phyloP scores from a whole-genome alignment of 352 stramenopile species.

The Phytopythium boreale region DNA sequence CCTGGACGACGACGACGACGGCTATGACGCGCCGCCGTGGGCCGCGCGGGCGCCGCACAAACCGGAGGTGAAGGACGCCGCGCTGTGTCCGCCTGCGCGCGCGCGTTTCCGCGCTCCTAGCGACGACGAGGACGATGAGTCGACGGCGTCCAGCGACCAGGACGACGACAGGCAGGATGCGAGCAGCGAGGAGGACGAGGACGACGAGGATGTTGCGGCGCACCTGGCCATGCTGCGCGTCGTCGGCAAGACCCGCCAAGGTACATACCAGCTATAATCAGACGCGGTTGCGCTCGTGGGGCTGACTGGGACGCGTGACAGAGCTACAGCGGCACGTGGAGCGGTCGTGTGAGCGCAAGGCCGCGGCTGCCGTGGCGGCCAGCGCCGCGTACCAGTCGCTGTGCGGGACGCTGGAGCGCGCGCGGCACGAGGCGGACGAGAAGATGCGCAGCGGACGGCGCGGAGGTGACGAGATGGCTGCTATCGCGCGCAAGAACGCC shows the following conservation, averaged over 20 bases:
- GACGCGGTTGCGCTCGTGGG: not conserved
- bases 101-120: constrained; percentile 50
- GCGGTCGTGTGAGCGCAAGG: constrained; percentile 56
- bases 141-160: constrained; percentile 46
- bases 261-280: constrained; percentile 2
- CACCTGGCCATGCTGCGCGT: constrained; percentile 22
- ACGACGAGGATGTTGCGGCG: constrained; percentile 11
- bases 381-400: constrained; percentile 57
- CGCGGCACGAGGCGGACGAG: constrained; percentile 46
- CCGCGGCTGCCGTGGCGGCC: constrained; percentile 44
- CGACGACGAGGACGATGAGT: constrained; percentile 29
- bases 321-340: constrained; percentile 67
- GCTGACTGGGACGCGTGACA: constrained; percentile 1
- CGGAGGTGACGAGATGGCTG: constrained; percentile 16
- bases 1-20: constrained; percentile 24
- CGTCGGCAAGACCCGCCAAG: constrained; percentile 32
- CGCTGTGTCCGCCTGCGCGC: not conserved
- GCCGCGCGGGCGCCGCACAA: constrained; percentile 6
- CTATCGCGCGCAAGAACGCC: constrained; percentile 27
- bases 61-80: not conserved
- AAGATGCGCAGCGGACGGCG: constrained; percentile 29
- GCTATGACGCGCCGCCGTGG: constrained; percentile 12
- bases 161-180: constrained; percentile 12
- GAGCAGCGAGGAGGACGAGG: constrained; percentile 14
- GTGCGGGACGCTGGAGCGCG: constrained; percentile 54